Evolutionary conservation across 495 filamentous ascomycete genomes (phyloP), one percentile per base, ranked within the genome.

Genomic region (Penicillium verhagenii): DNA sequence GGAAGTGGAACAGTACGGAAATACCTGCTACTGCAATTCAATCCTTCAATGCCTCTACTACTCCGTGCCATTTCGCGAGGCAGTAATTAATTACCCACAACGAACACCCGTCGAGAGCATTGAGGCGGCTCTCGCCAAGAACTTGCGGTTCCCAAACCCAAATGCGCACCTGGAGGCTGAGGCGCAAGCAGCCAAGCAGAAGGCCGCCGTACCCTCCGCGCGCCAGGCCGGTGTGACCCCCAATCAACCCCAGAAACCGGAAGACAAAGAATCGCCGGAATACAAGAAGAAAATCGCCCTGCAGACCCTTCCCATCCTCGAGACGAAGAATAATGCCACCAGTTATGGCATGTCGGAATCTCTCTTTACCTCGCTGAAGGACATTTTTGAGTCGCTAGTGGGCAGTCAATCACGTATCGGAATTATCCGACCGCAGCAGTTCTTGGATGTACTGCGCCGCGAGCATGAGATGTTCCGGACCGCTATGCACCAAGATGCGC

Each of bases 11-110:
- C 26, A 97, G 92, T 96, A 93, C 73, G 94, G 94, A 58, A 97
- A 96, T 63, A 98, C 94, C 62, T 98, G 94, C 63, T 98, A 98
- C 70, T 95, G 90, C 74, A 98, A 97, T 68, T 98, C 94, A 10
- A 96, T 98, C 62, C 78, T 98, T 58, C 94, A 98, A 77, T 96
- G 92, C 59, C 84, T 98, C 47, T 97, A 94, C 70, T 96, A 92
- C 73, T 96, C 94, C 3, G 88, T 89, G 39, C 88, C 91, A 8
- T 97, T 98, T 72, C 89, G 95, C 75, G 90, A 97, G 77, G 84
- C 91, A 58, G 94, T 97, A 52, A 83, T 97, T 67, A 94, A 90
- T 60, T 97, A 94, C 66, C 94, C 95, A 8, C 81, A 75, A 40
- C 79, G 83, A 48, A 82, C 83, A 10, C 82, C 84, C 10, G 68